Conservation (phyloP, 208 protist species). For the Trypanosoma theileri region DNA sequence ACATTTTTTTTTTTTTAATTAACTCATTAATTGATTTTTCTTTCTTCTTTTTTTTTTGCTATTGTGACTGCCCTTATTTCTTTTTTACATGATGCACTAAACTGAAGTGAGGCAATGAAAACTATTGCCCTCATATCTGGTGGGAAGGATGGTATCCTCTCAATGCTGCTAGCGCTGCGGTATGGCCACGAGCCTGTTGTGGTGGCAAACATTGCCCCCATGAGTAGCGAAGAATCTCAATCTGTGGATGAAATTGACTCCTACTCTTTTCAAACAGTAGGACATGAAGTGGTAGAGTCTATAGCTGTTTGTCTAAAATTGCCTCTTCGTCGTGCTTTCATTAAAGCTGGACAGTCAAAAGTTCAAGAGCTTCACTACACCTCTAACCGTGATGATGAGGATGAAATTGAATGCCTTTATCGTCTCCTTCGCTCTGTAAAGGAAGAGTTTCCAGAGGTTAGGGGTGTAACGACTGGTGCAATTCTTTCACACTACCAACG, state of each 20-base stretch:
- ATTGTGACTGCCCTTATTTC: neutral
- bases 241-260: slow-evolving; percentile 94
- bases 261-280: slow-evolving; percentile 99
- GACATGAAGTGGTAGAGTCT: slow-evolving; percentile 88
- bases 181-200: slow-evolving; percentile 96
- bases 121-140: slow-evolving; percentile 96
- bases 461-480: slow-evolving; percentile 96
- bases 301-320: slow-evolving; percentile 92
- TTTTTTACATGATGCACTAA: neutral
- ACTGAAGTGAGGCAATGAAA: slow-evolving; percentile 63
- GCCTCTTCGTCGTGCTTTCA: slow-evolving; percentile 87
- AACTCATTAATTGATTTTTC: too few relatives aligned
- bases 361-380: slow-evolving; percentile 86
- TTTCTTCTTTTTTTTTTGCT: neutral
- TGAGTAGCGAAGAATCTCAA: slow-evolving; percentile 14
- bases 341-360: slow-evolving; percentile 69
- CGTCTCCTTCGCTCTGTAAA: slow-evolving; percentile 88
- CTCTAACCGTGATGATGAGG: slow-evolving; percentile 51
- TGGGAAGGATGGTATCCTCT: slow-evolving; percentile 97
- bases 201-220: slow-evolving; percentile 93
- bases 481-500: slow-evolving; percentile 99
- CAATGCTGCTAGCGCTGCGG: slow-evolving; percentile 93
- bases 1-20: too few relatives aligned
- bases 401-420: slow-evolving; percentile 98
- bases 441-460: slow-evolving; percentile 79